phyloP scores from a whole-genome alignment of 768 basidiomycete species.

The Mycena chlorophos region DNA sequence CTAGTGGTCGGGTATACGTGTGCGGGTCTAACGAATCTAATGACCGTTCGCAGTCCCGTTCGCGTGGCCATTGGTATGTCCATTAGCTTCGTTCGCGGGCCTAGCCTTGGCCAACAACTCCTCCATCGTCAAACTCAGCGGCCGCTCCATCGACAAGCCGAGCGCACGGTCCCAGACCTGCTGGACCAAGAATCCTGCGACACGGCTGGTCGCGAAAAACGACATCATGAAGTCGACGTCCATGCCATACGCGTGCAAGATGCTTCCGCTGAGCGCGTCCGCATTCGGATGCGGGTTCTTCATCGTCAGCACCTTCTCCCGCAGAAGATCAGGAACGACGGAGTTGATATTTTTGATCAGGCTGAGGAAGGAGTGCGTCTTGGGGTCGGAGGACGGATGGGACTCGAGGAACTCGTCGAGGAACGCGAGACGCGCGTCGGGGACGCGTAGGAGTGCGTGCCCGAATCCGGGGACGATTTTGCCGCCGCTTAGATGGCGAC shows the following conservation, averaged over 20 bases:
- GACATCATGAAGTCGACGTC: neutral
- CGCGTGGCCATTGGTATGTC: neutral
- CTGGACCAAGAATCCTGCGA: neutral
- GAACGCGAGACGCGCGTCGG: neutral
- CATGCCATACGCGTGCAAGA: constrained; percentile 3
- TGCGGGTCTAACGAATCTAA: too few species aligned
- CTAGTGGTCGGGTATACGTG: too few species aligned
- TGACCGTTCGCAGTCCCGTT: neutral
- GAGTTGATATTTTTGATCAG: neutral
- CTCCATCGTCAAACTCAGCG: constrained; percentile 6
- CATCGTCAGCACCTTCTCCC: constrained; percentile 2
- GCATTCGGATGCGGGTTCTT: constrained; percentile 5
- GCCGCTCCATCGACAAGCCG: constrained; percentile 2
- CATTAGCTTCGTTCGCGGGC: neutral
- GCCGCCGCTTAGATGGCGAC: neutral
- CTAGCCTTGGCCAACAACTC: constrained; percentile 5
- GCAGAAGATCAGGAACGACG: neutral
- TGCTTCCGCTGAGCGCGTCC: constrained; percentile 4
- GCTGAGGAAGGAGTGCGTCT: neutral
- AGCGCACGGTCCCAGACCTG: constrained; percentile 1
- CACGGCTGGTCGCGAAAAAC: neutral
- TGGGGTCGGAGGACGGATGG: neutral
- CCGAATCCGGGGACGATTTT: constrained; percentile 5
- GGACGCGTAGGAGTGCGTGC: constrained; percentile 5
- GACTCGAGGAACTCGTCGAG: neutral